These are phyloP conservation scores for Dictyostelium firmibasis DNA, from an alignment of 78 protist genomes.

Conservation along the genomic window DNA sequence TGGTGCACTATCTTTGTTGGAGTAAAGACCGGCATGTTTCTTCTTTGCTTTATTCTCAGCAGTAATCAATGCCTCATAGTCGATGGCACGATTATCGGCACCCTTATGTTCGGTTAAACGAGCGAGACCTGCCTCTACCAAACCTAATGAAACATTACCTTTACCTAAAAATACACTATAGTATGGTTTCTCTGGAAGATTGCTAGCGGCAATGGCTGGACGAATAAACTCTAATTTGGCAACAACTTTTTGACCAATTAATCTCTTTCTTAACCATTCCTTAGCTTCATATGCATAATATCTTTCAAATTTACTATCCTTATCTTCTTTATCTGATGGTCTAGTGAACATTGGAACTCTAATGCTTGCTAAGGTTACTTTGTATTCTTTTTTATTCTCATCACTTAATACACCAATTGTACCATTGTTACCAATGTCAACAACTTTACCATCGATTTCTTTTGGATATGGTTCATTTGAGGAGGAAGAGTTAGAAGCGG, in stretches of 20 bases:
- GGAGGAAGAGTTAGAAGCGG: background rate
- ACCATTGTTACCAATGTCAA: constrained; percentile 62
- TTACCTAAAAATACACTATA: constrained; percentile 70
- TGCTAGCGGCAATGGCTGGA: constrained; percentile 1
- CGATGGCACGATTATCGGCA: constrained; percentile 67
- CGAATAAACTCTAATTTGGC: constrained; percentile 62
- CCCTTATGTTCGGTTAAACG: constrained; percentile 52
- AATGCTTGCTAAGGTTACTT: constrained; percentile 31
- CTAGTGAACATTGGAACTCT: constrained; percentile 19
- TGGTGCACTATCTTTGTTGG: constrained; percentile 50
- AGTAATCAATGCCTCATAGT: constrained; percentile 65
- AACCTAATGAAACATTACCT: constrained; percentile 71
- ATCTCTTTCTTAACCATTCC: constrained; percentile 75
- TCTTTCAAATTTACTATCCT: constrained; percentile 37
- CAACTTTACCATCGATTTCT: constrained; percentile 72
- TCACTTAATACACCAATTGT: constrained; percentile 24
- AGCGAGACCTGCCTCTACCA: constrained; percentile 78
- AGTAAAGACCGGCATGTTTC: constrained; percentile 32
- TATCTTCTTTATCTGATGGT: background rate
- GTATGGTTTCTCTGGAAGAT: constrained; percentile 81
- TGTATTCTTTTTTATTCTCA: background rate
- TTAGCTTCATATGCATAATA: constrained; percentile 78
- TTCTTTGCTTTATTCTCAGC: constrained; percentile 84
- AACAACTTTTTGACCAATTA: constrained; percentile 66
- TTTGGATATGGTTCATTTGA: constrained; percentile 32